Percentiles rank a stretch among this genome's conserved stretches.
Evolutionary conservation across 805 yeast species (phyloP).

Genomic region (Zygosaccharomyces pseudorouxii): DNA sequence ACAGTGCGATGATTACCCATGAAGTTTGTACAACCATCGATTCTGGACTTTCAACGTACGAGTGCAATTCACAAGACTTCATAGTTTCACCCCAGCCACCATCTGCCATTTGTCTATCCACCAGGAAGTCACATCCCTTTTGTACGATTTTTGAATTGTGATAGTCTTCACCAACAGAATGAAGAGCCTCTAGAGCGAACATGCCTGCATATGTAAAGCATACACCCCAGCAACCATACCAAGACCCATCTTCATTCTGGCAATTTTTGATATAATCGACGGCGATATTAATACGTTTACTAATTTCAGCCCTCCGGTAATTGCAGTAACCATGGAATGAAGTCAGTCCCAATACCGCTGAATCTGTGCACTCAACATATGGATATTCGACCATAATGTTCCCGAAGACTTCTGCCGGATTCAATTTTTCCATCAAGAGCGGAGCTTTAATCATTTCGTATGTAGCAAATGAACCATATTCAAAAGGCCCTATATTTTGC

Average conservation of each 20-base stretch:
- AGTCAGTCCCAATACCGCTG: slow-evolving; percentile 82
- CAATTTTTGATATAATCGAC: slow-evolving; percentile 61
- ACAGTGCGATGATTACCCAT: slow-evolving; percentile 82
- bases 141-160: slow-evolving; percentile 55
- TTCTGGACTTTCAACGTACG: slow-evolving; percentile 59
- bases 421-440: slow-evolving; percentile 65
- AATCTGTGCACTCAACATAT: slow-evolving; percentile 96
- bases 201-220: slow-evolving; percentile 94
- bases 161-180: slow-evolving; percentile 62
- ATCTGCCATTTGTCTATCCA: slow-evolving; percentile 67
- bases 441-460: slow-evolving; percentile 86
- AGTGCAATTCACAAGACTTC: slow-evolving; percentile 78
- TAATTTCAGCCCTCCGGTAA: slow-evolving; percentile 64
- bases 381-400: slow-evolving; percentile 99
- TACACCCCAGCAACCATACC: slow-evolving; percentile 99
- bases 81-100: slow-evolving; percentile 99
- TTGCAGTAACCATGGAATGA: slow-evolving; percentile 64
- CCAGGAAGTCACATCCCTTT: slow-evolving; percentile 81
- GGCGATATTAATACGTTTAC: slow-evolving; percentile 67
- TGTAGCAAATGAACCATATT: slow-evolving; percentile 88
- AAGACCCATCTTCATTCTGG: slow-evolving; percentile 81
- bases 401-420: slow-evolving; percentile 97
- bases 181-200: slow-evolving; percentile 94
- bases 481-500: slow-evolving; percentile 75
- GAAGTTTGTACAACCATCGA: slow-evolving; percentile 85